Evolutionary conservation across 2,329 filamentous ascomycete genomes (phyloP), one percentile per base, ranked within the genome.

Genomic region (Sporothrix phasma): DNA sequence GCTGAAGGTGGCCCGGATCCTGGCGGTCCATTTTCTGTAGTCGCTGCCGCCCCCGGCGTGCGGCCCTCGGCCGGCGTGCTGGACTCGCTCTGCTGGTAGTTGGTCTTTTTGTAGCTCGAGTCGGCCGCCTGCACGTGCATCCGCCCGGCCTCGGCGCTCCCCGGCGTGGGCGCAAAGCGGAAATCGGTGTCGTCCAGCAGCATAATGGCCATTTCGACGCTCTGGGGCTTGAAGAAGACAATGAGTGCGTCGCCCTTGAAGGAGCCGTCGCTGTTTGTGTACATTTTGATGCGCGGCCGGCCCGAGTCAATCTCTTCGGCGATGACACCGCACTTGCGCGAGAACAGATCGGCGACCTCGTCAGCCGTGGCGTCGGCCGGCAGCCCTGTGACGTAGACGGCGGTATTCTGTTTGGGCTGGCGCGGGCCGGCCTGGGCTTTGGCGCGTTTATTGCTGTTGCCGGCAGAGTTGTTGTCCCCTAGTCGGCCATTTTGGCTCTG

Each of bases 181-280:
- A 97, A 94, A 69, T 92, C 86, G 4, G 88, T 88, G 71, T 92
- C 90, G 74, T 95, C 90, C 13, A 91, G 81, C 70, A 94, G 81
- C 77, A 87, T 85, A 68, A 93, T 89, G 51, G 90, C 90, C 78
- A 92, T 88, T 47, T 88, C 80, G 65, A 99, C 93, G n/a, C 90
- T 95, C 72, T 96, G 92, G 0, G 92, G 89, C 70, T 94, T 90
- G 82, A 96, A 97, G 77, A 95, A 99, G 41, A 97, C 90, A 63
- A 99, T 80, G 37, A 99, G 81, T 2, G 90, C 92, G 73, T 97
- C 92, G 66, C 94, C 94, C 73, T 97, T 97, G 81, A 96, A 96
- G 17, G 85, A 84, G 22, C 92, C 94, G 1, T 87, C 77, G 1
- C 88, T 85, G 73, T 97, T 87, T 22, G 81, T 85, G 76, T 99